phyloP scores from a whole-genome alignment of 2,329 filamentous ascomycete species.

The Diaporthe velutina region DNA sequence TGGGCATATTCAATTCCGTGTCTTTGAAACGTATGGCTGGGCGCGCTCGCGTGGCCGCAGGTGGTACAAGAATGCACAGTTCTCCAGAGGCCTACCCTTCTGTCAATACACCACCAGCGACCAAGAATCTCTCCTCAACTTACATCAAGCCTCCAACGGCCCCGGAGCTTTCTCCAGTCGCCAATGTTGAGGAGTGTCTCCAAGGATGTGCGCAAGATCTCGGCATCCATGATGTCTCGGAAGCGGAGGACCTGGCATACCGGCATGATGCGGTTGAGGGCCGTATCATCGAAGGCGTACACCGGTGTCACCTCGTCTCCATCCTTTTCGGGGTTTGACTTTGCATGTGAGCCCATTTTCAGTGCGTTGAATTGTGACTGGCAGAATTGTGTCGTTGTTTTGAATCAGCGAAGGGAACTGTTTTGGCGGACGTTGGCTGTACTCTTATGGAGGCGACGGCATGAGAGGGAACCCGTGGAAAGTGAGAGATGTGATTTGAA shows the following conservation, averaged over 20 bases:
- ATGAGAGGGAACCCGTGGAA: not conserved
- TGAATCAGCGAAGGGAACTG: not conserved
- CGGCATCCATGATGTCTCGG: constrained; percentile 2
- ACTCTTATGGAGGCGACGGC: not conserved
- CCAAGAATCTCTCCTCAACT: not conserved
- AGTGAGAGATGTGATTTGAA: not conserved
- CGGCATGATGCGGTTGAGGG: constrained; percentile 4
- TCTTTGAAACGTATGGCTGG: not conserved
- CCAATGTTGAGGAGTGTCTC: not conserved
- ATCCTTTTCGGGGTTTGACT: not conserved
- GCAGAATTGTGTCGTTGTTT: not conserved
- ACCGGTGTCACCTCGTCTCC: not conserved
- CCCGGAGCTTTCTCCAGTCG: not conserved
- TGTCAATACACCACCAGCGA: not conserved
- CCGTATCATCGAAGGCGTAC: constrained; percentile 1
- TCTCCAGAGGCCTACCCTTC: not conserved
- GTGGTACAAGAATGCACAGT: not conserved
- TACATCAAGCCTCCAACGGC: not conserved
- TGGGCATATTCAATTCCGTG: not conserved
- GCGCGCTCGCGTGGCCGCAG: not conserved
- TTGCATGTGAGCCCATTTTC: not conserved
- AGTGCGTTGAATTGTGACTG: no score
- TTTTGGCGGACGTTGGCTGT: not conserved
- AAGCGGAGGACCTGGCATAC: constrained; percentile 20
- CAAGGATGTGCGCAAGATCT: not conserved